phyloP scores from a whole-genome alignment of 2,329 filamentous ascomycete genomes.

The Coniochaeta hoffmannii region DNA sequence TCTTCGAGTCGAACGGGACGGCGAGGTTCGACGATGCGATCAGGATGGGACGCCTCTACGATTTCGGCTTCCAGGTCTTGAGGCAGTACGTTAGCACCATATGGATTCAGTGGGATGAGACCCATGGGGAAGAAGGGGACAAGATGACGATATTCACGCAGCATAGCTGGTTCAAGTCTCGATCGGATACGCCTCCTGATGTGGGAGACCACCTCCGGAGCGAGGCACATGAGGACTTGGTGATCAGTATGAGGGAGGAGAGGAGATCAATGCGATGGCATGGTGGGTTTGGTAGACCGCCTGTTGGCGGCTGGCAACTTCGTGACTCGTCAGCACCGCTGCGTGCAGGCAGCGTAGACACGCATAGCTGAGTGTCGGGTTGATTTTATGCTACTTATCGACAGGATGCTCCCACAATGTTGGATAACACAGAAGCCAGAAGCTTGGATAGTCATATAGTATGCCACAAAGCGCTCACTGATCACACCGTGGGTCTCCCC shows the following conservation, averaged over 20 bases:
- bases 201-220: not conserved
- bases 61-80: not conserved
- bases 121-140: not conserved
- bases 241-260: not conserved
- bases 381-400: too few species aligned
- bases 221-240: not conserved
- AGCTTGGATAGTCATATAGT: too few species aligned
- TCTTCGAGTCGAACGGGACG: not conserved
- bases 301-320: not conserved
- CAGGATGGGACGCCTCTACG: not conserved
- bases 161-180: not conserved
- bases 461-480: conserved; percentile 1
- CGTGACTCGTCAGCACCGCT: too few species aligned
- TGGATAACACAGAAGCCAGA: too few species aligned
- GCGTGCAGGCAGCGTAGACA: too few species aligned
- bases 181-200: not conserved
- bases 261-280: not conserved
- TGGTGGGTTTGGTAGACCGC: not conserved
- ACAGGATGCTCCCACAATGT: too few species aligned
- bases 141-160: not conserved
- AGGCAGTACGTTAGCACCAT: not conserved
- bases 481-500: not conserved
- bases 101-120: not conserved
- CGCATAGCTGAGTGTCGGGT: too few species aligned
- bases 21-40: not conserved